Evolutionary conservation across 805 yeast genomes (phyloP).

Genomic region (Ogataea nakhonphanomensis): DNA sequence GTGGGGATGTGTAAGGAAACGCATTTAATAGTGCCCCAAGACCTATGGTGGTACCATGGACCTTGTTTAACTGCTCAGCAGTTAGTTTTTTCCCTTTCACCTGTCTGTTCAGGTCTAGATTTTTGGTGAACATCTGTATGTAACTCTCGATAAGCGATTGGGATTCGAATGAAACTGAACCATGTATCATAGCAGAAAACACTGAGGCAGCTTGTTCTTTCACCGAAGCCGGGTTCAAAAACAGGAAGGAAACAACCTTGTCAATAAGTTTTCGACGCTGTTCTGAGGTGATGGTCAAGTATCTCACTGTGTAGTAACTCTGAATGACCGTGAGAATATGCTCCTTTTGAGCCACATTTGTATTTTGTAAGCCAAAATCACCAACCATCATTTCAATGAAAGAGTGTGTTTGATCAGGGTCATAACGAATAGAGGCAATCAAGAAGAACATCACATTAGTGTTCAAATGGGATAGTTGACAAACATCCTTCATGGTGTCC

Average conservation of each 20-base stretch:
- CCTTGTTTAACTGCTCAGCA: constrained; percentile 39
- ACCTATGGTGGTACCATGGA: constrained; percentile 88
- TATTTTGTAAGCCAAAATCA: constrained; percentile 34
- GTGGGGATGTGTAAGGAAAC: constrained; percentile 86
- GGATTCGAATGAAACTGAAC: constrained; percentile 46
- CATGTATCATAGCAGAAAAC: constrained; percentile 77
- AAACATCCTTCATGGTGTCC: constrained; percentile 71
- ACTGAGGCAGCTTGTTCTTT: constrained; percentile 70
- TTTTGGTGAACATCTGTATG: constrained; percentile 42
- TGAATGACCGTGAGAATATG: constrained; percentile 69
- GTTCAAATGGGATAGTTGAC: constrained; percentile 60
- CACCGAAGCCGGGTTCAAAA: constrained; percentile 67
- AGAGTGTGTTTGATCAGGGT: constrained; percentile 38
- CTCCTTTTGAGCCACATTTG: constrained; percentile 58
- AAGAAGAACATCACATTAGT: constrained; percentile 47
- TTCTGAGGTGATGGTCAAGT: constrained; percentile 46
- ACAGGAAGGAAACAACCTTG: constrained; percentile 50
- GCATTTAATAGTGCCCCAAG: constrained; percentile 86
- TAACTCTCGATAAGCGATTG: constrained; percentile 41
- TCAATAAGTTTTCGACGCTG: constrained; percentile 51
- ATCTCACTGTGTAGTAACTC: constrained; percentile 65
- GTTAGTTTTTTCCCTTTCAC: constrained; percentile 34
- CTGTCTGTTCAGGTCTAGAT: constrained; percentile 35
- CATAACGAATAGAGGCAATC: constrained; percentile 47
- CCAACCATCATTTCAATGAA: constrained; percentile 43